Evolutionary conservation across 1,284 basidiomycete genomes (phyloP).

Genomic region (Sanghuangporus sanghuang): DNA sequence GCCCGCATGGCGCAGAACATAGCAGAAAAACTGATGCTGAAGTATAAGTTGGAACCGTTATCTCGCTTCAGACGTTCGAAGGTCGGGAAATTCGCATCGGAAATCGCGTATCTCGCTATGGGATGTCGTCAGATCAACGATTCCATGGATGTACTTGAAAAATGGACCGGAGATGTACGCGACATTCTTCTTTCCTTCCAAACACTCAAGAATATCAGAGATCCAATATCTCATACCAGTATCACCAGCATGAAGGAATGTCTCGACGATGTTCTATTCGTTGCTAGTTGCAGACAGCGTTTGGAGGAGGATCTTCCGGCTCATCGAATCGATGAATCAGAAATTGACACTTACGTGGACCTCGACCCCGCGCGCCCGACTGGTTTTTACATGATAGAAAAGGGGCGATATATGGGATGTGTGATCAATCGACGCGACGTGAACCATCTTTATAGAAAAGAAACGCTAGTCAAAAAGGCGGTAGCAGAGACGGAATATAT

Average conservation of each 20-base stretch:
- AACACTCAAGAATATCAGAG: background rate
- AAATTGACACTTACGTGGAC: background rate
- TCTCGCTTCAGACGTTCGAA: background rate
- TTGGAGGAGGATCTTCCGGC: background rate
- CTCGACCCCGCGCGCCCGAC: background rate
- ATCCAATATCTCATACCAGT: background rate
- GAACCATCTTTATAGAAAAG: background rate
- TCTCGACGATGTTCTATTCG: background rate
- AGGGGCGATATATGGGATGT: background rate
- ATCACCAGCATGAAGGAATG: background rate
- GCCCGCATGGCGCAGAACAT: background rate
- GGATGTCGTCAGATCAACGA: background rate
- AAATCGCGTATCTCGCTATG: background rate
- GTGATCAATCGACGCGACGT: background rate
- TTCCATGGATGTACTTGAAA: slow-evolving; percentile 74
- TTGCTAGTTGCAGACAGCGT: background rate
- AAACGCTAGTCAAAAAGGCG: background rate
- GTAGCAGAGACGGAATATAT: background rate
- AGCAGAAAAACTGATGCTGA: background rate
- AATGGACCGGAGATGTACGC: slow-evolving; percentile 61
- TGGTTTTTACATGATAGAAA: background rate
- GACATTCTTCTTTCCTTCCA: slow-evolving; percentile 48
- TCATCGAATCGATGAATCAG: background rate
- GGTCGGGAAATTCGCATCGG: background rate
- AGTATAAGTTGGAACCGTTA: background rate